These are phyloP conservation scores for Discostella pseudostelligera DNA, from an alignment of 108 stramenopile species.

Conservation along the genomic window DNA sequence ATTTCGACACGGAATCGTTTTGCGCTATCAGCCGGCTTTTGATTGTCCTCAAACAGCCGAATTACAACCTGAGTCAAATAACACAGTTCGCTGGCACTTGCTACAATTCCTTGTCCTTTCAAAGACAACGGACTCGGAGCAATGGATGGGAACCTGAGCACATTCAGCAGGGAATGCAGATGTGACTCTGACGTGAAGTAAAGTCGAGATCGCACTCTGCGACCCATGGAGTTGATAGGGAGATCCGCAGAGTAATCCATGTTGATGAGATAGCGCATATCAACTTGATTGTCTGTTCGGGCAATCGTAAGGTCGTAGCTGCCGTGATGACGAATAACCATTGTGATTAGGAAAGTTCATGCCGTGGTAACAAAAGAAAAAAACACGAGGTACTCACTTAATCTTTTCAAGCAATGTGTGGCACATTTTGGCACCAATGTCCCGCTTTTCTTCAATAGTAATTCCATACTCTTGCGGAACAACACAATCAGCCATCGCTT, in stretches of 20 bases:
- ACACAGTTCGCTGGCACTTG: slow-evolving; percentile 86
- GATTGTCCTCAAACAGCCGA: slow-evolving; percentile 92
- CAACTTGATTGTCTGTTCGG: slow-evolving; percentile 82
- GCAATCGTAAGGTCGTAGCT: slow-evolving; percentile 85
- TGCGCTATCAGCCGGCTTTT: slow-evolving; percentile 61
- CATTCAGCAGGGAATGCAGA: slow-evolving; percentile 87
- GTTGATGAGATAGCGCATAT: slow-evolving; percentile 95
- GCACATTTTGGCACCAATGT: slow-evolving; percentile 91
- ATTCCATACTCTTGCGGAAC: slow-evolving; percentile 98
- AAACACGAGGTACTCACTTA: slow-evolving; percentile 42
- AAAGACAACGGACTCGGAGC: slow-evolving; percentile 54
- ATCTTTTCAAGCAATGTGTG: slow-evolving; percentile 93
- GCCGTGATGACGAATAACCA: not conserved
- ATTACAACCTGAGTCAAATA: slow-evolving; percentile 96
- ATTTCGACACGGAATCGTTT: slow-evolving; percentile 87
- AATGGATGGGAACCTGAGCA: slow-evolving; percentile 79
- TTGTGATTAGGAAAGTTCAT: not conserved
- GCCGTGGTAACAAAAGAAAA: slow-evolving; percentile 5
- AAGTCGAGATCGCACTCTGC: slow-evolving; percentile 94
- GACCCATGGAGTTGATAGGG: slow-evolving; percentile 93
- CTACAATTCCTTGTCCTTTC: slow-evolving; percentile 54
- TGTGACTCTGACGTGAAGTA: slow-evolving; percentile 98
- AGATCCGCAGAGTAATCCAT: slow-evolving; percentile 90
- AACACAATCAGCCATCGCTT: slow-evolving; percentile 91
- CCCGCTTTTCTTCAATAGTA: slow-evolving; percentile 79